A percentile compares a stretch with the other conserved stretches of the same genome.
These are phyloP conservation scores for Neonectria punicea DNA, from an alignment of 2,329 filamentous ascomycete species.

Conservation along the genomic window DNA sequence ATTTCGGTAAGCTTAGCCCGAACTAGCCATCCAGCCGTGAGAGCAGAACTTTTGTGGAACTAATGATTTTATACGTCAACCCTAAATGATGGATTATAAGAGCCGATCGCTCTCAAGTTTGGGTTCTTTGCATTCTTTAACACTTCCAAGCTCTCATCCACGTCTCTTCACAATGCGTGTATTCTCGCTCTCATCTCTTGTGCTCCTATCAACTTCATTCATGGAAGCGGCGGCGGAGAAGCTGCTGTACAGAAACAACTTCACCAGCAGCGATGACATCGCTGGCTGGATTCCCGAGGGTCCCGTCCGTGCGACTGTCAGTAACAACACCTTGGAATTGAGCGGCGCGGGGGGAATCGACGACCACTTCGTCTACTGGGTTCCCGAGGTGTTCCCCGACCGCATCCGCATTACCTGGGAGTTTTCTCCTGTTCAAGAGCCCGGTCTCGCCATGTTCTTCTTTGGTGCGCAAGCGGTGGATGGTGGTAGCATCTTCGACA, in stretches of 20 bases:
- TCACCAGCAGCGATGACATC: slow-evolving; percentile 28
- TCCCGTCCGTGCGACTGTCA: slow-evolving; percentile 30
- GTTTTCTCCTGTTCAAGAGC: slow-evolving; percentile 32
- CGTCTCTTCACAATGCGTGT: background rate
- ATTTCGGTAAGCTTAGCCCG: background rate
- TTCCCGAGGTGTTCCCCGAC: slow-evolving; percentile 36
- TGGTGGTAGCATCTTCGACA: slow-evolving; percentile 39
- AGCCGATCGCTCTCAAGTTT: background rate
- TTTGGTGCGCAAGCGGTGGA: slow-evolving; percentile 33
- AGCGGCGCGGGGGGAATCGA: slow-evolving; percentile 28
- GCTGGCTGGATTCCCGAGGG: slow-evolving; percentile 35
- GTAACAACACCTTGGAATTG: slow-evolving; percentile 37
- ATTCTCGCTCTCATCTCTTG: background rate
- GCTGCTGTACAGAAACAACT: slow-evolving; percentile 37
- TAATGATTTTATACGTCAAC: background rate
- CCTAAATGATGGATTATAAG: background rate
- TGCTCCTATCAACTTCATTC: background rate
- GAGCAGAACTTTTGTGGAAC: background rate
- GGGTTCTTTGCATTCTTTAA: background rate
- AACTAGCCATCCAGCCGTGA: background rate
- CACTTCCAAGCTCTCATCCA: background rate
- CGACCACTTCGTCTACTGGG: slow-evolving; percentile 38
- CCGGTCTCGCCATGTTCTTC: slow-evolving; percentile 38
- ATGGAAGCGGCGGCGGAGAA: slow-evolving; percentile 22
- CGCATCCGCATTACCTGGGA: slow-evolving; percentile 40